Conservation (phyloP, 225 moss, liverwort and hornwort species). For the Physcomitrellopsis africana region DNA sequence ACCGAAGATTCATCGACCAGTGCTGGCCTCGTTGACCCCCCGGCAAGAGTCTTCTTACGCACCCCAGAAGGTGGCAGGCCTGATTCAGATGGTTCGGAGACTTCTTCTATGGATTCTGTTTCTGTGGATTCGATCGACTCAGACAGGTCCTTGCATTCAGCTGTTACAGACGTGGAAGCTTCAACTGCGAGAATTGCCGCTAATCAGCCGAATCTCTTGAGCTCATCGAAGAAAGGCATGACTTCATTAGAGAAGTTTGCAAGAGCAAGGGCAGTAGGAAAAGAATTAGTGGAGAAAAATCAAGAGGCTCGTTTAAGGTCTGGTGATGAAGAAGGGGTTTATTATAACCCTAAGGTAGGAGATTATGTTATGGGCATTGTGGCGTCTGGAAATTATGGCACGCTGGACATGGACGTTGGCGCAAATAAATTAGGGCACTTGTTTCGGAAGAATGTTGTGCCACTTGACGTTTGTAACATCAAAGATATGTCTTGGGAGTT, state of each 20-base stretch:
- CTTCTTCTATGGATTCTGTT: not conserved
- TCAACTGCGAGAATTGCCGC: not conserved
- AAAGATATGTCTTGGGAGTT: slow-evolving; percentile 59
- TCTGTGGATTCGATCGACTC: slow-evolving; percentile 8
- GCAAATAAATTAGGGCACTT: slow-evolving; percentile 63
- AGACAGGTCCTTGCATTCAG: not conserved
- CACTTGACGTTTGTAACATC: slow-evolving; percentile 53
- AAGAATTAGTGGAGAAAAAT: slow-evolving; percentile 23
- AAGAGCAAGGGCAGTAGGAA: slow-evolving; percentile 41
- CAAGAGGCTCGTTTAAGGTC: not conserved
- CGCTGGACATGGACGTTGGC: slow-evolving; percentile 73
- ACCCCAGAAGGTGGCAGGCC: slow-evolving; percentile 15
- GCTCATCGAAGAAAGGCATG: slow-evolving; percentile 2
- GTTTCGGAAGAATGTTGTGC: slow-evolving; percentile 75
- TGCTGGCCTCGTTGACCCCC: not conserved
- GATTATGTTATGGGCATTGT: slow-evolving; percentile 75
- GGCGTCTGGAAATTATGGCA: slow-evolving; percentile 56
- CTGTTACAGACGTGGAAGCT: slow-evolving; percentile 10
- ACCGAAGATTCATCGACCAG: slow-evolving; percentile 3
- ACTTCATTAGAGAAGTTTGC: slow-evolving; percentile 40
- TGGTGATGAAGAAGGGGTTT: slow-evolving; percentile 44
- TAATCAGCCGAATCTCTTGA: slow-evolving; percentile 2
- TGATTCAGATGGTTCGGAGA: slow-evolving; percentile 32
- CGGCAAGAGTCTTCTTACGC: slow-evolving; percentile 38
- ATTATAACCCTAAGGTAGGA: slow-evolving; percentile 69